phyloP scores from a whole-genome alignment of 169 alveolate species.

The Eimeria necatrix region DNA sequence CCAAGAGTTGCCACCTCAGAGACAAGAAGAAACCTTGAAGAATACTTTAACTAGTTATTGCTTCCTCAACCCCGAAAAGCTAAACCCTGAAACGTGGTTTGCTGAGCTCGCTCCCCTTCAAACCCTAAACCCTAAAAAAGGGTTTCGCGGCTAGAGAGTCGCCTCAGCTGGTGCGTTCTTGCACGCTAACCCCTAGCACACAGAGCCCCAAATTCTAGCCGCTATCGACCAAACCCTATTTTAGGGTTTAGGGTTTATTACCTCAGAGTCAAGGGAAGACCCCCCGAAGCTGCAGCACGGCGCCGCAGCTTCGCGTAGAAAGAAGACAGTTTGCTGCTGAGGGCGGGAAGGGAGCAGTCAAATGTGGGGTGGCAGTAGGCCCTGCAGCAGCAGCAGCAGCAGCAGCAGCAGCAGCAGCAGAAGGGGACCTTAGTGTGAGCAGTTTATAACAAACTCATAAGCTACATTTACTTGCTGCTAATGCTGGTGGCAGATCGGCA shows the following conservation, averaged over 20 bases:
- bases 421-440: neutral
- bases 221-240: too few species aligned
- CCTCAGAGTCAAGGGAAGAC: conserved; percentile 88
- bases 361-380: conserved; percentile 58
- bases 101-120: neutral
- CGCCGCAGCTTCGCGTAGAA: conserved; percentile 69
- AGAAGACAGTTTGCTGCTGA: conserved; percentile 30
- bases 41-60: too few species aligned
- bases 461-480: too few species aligned
- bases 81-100: neutral
- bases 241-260: neutral
- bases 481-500: too few species aligned
- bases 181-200: too few species aligned
- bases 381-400: neutral
- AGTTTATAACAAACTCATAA: too few species aligned
- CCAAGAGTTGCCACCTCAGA: too few species aligned
- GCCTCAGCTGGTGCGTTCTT: too few species aligned
- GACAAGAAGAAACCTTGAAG: too few species aligned
- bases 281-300: conserved; percentile 71
- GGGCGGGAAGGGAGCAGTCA: conserved; percentile 55
- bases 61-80: neutral
- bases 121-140: too few species aligned
- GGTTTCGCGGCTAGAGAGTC: too few species aligned
- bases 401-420: neutral
- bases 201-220: too few species aligned